Percentiles rank a stretch among this genome's conserved stretches.
Conservation (phyloP, 2,329 filamentous ascomycete species). For the Hansfordia pulvinata region DNA sequence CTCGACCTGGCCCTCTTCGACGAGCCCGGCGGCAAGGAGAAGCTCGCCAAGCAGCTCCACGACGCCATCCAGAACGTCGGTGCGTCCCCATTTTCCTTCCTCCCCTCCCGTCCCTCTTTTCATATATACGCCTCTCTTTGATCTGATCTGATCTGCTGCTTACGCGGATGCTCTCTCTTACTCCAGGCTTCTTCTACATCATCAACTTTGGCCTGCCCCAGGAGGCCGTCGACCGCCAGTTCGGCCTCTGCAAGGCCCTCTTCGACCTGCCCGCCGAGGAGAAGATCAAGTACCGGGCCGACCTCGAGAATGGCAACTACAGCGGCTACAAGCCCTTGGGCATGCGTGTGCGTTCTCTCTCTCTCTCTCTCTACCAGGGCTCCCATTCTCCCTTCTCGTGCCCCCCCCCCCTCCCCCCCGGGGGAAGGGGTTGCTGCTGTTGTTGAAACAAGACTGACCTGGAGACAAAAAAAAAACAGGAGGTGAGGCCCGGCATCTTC, state of each 20-base stretch:
- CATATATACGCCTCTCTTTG: too few species aligned
- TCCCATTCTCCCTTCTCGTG: too few species aligned
- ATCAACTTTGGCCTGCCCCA: constrained; percentile 10
- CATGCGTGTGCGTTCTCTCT: too few species aligned
- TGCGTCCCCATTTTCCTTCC: too few species aligned
- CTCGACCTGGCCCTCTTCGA: constrained; percentile 18
- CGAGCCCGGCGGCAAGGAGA: constrained; percentile 16
- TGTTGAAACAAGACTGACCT: too few species aligned
- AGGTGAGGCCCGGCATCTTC: constrained; percentile 6
- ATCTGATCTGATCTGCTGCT: too few species aligned
- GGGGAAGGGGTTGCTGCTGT: too few species aligned
- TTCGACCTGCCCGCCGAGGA: constrained; percentile 10
- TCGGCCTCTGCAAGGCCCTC: constrained; percentile 10
- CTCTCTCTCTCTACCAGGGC: too few species aligned
- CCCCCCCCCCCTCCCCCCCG: too few species aligned
- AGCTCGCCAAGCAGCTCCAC: constrained; percentile 18
- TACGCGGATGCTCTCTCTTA: too few species aligned
- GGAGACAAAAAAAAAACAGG: too few species aligned
- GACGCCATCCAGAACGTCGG: constrained; percentile 15
- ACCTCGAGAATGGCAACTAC: constrained; percentile 14
- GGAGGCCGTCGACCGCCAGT: constrained; percentile 10
- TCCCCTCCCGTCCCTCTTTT: too few species aligned
- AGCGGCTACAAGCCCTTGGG: constrained; percentile 13
- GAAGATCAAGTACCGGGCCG: constrained; percentile 11
- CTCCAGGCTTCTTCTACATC: constrained; percentile 12